Evolutionary conservation across 352 stramenopile species (phyloP).

Genomic region (Globisporangium camurandrum): DNA sequence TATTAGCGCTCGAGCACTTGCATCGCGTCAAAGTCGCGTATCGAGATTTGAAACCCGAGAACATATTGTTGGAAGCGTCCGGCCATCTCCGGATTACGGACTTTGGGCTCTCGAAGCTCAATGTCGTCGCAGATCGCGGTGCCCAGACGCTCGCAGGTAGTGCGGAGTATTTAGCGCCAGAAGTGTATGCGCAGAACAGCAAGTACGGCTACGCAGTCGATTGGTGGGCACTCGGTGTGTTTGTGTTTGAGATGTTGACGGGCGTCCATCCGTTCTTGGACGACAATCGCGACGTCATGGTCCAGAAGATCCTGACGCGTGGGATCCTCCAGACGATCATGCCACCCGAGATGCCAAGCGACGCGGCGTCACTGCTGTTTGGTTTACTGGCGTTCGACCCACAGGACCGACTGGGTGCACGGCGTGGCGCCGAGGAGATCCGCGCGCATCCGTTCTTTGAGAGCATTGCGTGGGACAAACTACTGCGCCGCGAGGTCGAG

Average conservation of each 20-base stretch:
- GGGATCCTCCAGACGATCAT: constrained; percentile 51
- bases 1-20: constrained; percentile 92
- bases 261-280: constrained; percentile 85
- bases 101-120: constrained; percentile 88
- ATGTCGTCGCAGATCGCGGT: constrained; percentile 62
- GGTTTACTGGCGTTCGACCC: constrained; percentile 75
- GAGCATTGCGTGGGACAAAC: constrained; percentile 71
- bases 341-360: constrained; percentile 53
- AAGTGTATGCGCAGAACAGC: constrained; percentile 67
- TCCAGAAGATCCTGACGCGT: constrained; percentile 85
- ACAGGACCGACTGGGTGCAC: constrained; percentile 47
- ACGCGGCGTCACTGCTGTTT: constrained; percentile 64
- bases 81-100: constrained; percentile 97
- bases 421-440: constrained; percentile 53
- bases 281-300: constrained; percentile 75
- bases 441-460: constrained; percentile 85
- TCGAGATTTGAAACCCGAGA: constrained; percentile 97
- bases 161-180: constrained; percentile 87
- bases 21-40: constrained; percentile 94
- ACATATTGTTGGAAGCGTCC: constrained; percentile 80
- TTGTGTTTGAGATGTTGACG: constrained; percentile 90
- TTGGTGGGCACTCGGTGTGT: constrained; percentile 90
- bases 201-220: constrained; percentile 85
- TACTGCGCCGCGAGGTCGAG: constrained; percentile 47
- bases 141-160: constrained; percentile 72